Base-by-base conservation (phyloP, 345 rosid genomes). In the Sonneratia caseolaris region DNA sequence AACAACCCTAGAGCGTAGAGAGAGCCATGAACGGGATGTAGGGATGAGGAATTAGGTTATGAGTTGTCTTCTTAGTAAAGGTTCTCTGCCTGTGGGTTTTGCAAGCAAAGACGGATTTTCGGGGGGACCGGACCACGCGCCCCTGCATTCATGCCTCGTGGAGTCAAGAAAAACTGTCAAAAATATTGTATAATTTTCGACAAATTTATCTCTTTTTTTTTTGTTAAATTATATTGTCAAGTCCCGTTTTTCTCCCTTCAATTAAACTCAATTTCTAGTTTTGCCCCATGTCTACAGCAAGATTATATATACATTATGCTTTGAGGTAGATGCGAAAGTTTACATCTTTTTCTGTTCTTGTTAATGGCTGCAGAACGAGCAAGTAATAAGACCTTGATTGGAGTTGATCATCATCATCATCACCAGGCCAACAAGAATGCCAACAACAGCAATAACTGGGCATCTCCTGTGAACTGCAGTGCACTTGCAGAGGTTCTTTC, bases 391-490 rank as follows among this genome's bases (percentile, higher is more conserved):
- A 79, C 87, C 77, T 78, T 72, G 40, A 78, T 84, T 83, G 95
- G 83, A 83, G 85, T 76, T 78, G 97, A 89, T 78, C 87, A 89
- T 76, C 16, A 51, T 67, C 27, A 14, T 5, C 37, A 11, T 11
- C 38, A 7, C 18, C 53, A 47, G 21, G 47, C 57, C 38, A 48
- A 69, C 71, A 69, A 45, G 36, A n/a, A 69, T 27, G 4, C 71
- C 16, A 27, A 43, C 36, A 48, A 69, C 36, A 81, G 80, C 77
- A 90, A 80, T 81, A 86, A 81, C 86, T 87, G 95, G 95, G 74
- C 81, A 74, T 77, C 79, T 75, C 76, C 91, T 71, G 83, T 86
- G 64, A 87, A 86, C 89, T 88, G 80, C 92, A 88, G 83, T 83
- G 82, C 82, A 79, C 86, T 79, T 70, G 47, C 87, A 85, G 89